Evolutionary conservation across 768 basidiomycete species (phyloP), one percentile per base, ranked within the genome.

Genomic region (Russula brevipes): DNA sequence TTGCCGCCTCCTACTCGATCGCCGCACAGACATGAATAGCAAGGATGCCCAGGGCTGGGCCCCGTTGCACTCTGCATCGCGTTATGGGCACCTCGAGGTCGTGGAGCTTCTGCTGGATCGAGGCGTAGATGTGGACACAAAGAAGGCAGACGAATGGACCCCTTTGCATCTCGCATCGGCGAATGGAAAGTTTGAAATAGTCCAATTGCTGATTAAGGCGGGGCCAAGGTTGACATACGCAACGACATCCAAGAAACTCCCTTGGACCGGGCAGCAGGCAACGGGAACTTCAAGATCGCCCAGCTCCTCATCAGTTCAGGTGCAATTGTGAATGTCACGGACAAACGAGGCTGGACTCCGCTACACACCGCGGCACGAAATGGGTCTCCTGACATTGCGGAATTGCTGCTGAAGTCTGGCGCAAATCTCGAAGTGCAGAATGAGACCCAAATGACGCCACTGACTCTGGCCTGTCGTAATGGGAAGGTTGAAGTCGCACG

Each of bases 61-160:
- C 5, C 53, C 60, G 8, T 55, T 61, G 60, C 38, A 49, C 45
- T 19, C 6, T 5, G 53, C 53, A 10, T 31, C 45, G 30, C 17
- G n/a, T 1, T 6, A 6, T 33, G 53, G 53, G 14, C 45, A 61
- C n/a, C 1, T 38, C 7, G 38, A 47, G 1, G 19, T 55, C 38
- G 46, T 54, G 44, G 30, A 11, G 30, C 14, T 59, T 6, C 54
- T 63, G n/a, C 33, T 63, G 33, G 42, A 53, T 10, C 19, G 16
- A 14, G 42, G 51, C 19, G 47, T 16, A 19, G 50, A 60, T 17
- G 16, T 60, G 9, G 31, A 59, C n/a, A 30, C n/a, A 11, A 42
- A 7, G 30, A 46, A 58, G 19, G 45, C 35, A 5, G 62, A 59
- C 24, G 56, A 16, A 5, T 58, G 62, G 62, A 59, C 57, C 1